Base-by-base conservation (phyloP, 495 filamentous ascomycete species). In the Penicillium subrubescens region DNA sequence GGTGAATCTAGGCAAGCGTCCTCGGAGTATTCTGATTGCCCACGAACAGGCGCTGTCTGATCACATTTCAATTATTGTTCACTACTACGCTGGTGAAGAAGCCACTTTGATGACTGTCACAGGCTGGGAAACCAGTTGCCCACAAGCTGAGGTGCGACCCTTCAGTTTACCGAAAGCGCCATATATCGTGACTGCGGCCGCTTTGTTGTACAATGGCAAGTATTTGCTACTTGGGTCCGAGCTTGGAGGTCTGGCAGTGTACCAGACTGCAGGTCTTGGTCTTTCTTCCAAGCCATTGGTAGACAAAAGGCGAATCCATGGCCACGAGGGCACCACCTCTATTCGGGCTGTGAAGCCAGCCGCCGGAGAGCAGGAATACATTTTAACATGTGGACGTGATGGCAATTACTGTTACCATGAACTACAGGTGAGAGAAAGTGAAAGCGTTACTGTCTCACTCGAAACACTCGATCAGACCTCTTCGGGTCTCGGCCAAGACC, bases 301-400 rank as follows among this genome's bases (percentile, higher is more conserved):
- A 19, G 60, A 66, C 14, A 64, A 68, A 8, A 64, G 68, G 23
- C 69, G 72, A 62, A 72, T 85, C 39, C 88, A 89, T 59, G 80
- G 79, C 25, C 81, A 82, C 63, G 91, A 96, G 58, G 84, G 90
- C 14, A 82, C 97, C 55, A 96, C 89, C 0, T 79, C 81, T 8
- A 87, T 97, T 35, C 68, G 81, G 12, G 37, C 61, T 0, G 57
- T 85, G 51, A 60, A 2, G 39, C 6, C 35, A 19, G 33, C 33
- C 12, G 25, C 76, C 63, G 14, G 61, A n/a, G 56, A 25, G n/a
- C 34, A 63, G 33, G 63, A 61, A 58, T 71, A 70, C 35, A 35
- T 84, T 78, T 46, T 96, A 21, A 89, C 90, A 0, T 87, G 89
- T 33, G 89, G 88, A 34, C 85, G 94, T 46, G 90, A 96, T 74